phyloP scores from a whole-genome alignment of 1,284 basidiomycete species.

The Cystobasidiaceae sp. region DNA sequence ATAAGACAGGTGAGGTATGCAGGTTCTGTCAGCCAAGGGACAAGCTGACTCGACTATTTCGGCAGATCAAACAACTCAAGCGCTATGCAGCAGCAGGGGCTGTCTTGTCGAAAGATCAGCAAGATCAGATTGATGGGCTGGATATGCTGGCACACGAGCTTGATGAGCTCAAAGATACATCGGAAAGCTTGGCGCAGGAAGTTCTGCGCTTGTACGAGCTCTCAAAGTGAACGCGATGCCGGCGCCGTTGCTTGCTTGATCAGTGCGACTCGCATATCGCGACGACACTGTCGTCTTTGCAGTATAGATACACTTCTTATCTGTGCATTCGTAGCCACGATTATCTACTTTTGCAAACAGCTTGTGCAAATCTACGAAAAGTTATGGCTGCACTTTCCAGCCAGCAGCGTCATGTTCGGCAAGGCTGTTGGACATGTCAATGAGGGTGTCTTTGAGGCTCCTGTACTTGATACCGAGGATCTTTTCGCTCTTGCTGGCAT shows the following conservation, averaged over 20 bases:
- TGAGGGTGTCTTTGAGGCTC: constrained; percentile 7
- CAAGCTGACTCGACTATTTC: not conserved
- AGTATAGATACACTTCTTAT: too few relatives aligned
- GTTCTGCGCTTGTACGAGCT: not conserved
- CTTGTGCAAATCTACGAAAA: too few relatives aligned
- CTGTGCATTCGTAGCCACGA: too few relatives aligned
- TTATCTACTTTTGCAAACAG: too few relatives aligned
- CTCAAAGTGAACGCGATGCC: too few relatives aligned
- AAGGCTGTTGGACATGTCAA: constrained; percentile 17
- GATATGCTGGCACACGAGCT: not conserved
- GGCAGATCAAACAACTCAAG: constrained; percentile 11
- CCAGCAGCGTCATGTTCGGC: not conserved
- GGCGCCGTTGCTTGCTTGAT: too few relatives aligned
- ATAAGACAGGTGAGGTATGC: constrained; percentile 1
- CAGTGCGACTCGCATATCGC: too few relatives aligned
- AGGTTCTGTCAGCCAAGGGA: not conserved
- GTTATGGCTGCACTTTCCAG: too few relatives aligned
- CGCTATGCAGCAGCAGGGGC: constrained; percentile 20
- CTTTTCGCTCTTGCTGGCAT: constrained; percentile 19
- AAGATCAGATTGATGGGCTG: not conserved
- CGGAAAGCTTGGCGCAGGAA: not conserved
- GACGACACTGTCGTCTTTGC: too few relatives aligned
- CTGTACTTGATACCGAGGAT: constrained; percentile 8
- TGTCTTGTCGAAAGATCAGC: constrained; percentile 15
- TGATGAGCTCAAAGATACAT: not conserved